Evolutionary conservation across 176 grass and related monocot species (phyloP), one percentile per base, ranked within the genome.

Genomic region (Triticum turgidum): DNA sequence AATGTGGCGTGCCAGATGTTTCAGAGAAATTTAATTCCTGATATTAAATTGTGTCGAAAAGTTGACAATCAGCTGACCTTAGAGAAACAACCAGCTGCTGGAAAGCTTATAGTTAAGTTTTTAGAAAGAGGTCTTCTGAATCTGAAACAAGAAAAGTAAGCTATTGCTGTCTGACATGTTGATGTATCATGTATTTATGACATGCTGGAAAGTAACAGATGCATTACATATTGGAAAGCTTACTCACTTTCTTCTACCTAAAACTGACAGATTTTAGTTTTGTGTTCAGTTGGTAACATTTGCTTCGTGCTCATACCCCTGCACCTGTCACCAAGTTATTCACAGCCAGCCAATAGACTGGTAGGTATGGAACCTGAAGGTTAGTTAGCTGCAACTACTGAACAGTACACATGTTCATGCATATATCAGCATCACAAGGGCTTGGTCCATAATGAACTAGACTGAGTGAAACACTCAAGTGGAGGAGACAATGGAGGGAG

Each of bases 1-100:
- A 91, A 92, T 58, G 91, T 95, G 66, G 96, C 96, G 30, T 95
- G 96, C 47, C 88, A 82, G 56, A 93, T 98, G 91, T 94, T 98
- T 56, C 82, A 86, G 63, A 85, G 93, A 78, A 95, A 95, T 84
- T 86, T 95, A 80, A 83, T 89, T 82, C 96, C 96, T 68, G 89
- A 94, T 94, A 20, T 91, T 76, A 86, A 93, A 65, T 78, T 98
- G 59, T 98, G 93, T 84, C 69, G 77, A 65, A 95, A 89, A 52
- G 90, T 95, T 54, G 86, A 89, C 17, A 82, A 75, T 44, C 89
- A 86, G 34, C 83, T 98, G 76, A 39, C 84, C 34, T 62, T 65
- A 65, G 70, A 83, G 25, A 90, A 94, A 76, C 85, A 86, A 76
- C 69, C 83, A 79, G 82, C 86, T 65, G 86, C 88, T 77, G 82